A percentile compares a stretch with the other conserved stretches of the same genome.
These are phyloP conservation scores for Moniliella sp. DNA, from an alignment of 1,284 basidiomycete genomes.

Conservation along the genomic window DNA sequence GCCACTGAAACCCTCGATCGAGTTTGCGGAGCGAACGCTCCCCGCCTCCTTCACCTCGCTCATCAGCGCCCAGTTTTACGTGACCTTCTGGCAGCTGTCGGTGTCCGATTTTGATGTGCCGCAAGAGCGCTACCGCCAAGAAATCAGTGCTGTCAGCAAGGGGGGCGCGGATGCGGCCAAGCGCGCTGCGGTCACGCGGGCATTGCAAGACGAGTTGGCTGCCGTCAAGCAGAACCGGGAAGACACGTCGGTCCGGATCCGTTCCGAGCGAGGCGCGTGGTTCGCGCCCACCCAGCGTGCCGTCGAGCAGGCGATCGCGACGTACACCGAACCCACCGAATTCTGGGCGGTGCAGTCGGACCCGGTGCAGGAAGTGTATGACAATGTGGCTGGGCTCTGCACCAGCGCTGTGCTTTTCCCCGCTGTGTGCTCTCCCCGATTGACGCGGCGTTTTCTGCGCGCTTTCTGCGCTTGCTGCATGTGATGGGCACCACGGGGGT, in stretches of 20 bases:
- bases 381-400: conserved; percentile 36
- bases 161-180: conserved; percentile 3
- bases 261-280: too few relatives aligned
- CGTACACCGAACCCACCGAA: too few relatives aligned
- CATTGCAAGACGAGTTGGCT: conserved; percentile 48
- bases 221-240: conserved; percentile 53
- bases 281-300: too few relatives aligned
- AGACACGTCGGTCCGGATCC: conserved; percentile 76
- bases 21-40: too few relatives aligned
- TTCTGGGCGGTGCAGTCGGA: too few relatives aligned
- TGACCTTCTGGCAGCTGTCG: conserved; percentile 31
- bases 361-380: too few relatives aligned
- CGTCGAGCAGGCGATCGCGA: too few relatives aligned
- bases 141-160: conserved; percentile 8
- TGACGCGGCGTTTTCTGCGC: conserved; percentile 81
- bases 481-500: conserved; percentile 65
- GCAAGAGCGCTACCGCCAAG: conserved; percentile 28
- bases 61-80: conserved; percentile 21
- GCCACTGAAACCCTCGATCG: too few relatives aligned
- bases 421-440: conserved; percentile 74
- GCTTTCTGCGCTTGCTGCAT: conserved; percentile 71
- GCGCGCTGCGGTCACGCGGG: conserved; percentile 48
- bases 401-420: conserved; percentile 79
- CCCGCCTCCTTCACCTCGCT: conserved; percentile 8
- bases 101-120: conserved; percentile 29